Evolutionary conservation across 441 rosid species (phyloP).

Genomic region (Populus hybrid): DNA sequence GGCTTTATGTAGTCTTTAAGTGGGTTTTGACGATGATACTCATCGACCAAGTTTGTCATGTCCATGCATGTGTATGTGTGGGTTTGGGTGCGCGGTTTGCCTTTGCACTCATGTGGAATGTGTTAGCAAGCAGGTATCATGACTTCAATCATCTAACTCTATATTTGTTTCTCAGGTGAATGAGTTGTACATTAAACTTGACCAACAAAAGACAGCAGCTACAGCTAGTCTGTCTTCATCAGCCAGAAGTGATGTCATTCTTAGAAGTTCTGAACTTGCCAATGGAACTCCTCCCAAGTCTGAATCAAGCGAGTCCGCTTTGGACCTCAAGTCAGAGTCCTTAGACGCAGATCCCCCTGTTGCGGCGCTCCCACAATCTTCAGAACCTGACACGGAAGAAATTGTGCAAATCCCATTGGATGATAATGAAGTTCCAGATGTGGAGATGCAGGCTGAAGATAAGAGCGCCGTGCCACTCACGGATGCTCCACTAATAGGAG

Average conservation of each 20-base stretch:
- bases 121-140: neutral
- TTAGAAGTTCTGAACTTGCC: constrained; percentile 20
- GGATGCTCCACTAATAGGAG: constrained; percentile 86
- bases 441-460: constrained; percentile 44
- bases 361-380: constrained; percentile 22
- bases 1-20: neutral
- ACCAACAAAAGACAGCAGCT: constrained; percentile 20
- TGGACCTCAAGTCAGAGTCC: constrained; percentile 32
- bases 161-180: constrained; percentile 41
- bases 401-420: constrained; percentile 69
- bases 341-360: constrained; percentile 30
- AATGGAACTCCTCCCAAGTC: constrained; percentile 7
- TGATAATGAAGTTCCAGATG: constrained; percentile 39
- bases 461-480: constrained; percentile 41
- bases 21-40: neutral
- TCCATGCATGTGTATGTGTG: neutral
- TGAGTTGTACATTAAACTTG: constrained; percentile 39
- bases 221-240: constrained; percentile 24
- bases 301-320: constrained; percentile 18
- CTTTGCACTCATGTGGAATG: neutral
- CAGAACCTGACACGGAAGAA: constrained; percentile 46
- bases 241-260: constrained; percentile 9
- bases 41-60: neutral
- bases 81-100: neutral
- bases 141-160: neutral